Base-by-base conservation (phyloP, 768 basidiomycete species). In the Baorangia bicolor region DNA sequence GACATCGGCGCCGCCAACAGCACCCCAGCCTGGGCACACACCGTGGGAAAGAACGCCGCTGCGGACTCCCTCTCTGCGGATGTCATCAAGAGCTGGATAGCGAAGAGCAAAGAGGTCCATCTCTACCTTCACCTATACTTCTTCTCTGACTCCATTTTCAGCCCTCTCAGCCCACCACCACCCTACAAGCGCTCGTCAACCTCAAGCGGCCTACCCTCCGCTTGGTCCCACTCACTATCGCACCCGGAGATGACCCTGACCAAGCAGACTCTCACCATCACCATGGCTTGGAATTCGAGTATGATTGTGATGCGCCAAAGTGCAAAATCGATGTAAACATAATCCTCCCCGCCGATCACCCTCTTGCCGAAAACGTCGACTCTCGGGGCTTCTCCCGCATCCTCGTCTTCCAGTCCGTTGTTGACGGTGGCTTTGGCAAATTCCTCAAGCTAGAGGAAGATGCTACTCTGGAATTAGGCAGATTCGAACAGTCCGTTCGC, bases 151-250 rank as follows among this genome's bases (percentile, higher is more conserved):
- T 43, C 49, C 40, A 2, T 51, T 49, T 49, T 47, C 45, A 93
- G 91, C 70, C 84, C 30, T 81, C 86, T 11, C 88, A 93, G 64
- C 85, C 94, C 0, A 96, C 94, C 0, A 98, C 94, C 0, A 96
- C 94, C 2, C 78, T 98, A 0, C 94, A 97, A 74, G 94, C 94
- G 0, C 80, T 95, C 33, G 94, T 97, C 60, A 98, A 97, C 68
- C 84, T 97, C 63, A 96, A 95, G 68, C 84, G 94, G 5, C 94
- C 94, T 1, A 86, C 92, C 1, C 79, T 98, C 33, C 82, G 87
- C 13, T 81, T 95, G 4, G 86, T 85, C 9, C 92, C 87, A 1
- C 75, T 90, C 20, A 63, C 78, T 4, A 63, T 71, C 21, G 65
- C 80, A 14, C 64, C 76, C 2, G 75, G 77, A 34, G 81, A 84